Percentiles rank a stretch among this genome's conserved stretches.
These are phyloP conservation scores for Lodderomyces margitis DNA, from an alignment of 1,139 yeast species.

Conservation along the genomic window DNA sequence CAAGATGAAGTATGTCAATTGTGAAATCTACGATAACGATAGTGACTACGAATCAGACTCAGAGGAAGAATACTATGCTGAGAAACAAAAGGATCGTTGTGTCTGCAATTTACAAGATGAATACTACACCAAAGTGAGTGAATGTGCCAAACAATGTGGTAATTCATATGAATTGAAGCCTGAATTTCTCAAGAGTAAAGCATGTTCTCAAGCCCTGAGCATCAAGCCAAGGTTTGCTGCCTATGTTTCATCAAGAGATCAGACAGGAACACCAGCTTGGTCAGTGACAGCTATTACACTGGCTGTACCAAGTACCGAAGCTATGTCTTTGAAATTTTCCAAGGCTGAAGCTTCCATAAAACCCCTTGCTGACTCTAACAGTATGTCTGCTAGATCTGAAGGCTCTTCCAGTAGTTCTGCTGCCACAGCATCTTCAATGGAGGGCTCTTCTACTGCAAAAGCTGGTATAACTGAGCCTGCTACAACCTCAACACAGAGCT, in stretches of 20 bases:
- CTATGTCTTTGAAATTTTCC: not conserved
- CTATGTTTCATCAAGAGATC: not conserved
- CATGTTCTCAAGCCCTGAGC: not conserved
- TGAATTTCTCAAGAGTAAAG: not conserved
- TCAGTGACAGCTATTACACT: not conserved
- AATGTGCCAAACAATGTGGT: not conserved
- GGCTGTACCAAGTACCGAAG: not conserved
- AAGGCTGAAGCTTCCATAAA: not conserved
- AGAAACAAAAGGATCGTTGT: not conserved
- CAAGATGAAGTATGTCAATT: not conserved
- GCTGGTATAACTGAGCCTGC: not conserved
- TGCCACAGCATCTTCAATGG: not conserved
- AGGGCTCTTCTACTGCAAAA: not conserved
- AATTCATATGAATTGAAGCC: not conserved
- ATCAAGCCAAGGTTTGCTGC: not conserved
- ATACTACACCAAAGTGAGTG: not conserved
- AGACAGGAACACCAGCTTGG: not conserved
- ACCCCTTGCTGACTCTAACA: not conserved
- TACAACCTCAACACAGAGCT: not conserved
- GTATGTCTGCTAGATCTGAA: not conserved
- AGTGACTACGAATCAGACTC: not conserved
- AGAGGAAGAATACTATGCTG: not conserved
- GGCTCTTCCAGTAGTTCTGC: not conserved
- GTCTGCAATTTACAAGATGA: not conserved
- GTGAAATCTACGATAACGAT: not conserved